Base-by-base conservation (phyloP, 2,329 filamentous ascomycete species). In the Scorias spongiosa region DNA sequence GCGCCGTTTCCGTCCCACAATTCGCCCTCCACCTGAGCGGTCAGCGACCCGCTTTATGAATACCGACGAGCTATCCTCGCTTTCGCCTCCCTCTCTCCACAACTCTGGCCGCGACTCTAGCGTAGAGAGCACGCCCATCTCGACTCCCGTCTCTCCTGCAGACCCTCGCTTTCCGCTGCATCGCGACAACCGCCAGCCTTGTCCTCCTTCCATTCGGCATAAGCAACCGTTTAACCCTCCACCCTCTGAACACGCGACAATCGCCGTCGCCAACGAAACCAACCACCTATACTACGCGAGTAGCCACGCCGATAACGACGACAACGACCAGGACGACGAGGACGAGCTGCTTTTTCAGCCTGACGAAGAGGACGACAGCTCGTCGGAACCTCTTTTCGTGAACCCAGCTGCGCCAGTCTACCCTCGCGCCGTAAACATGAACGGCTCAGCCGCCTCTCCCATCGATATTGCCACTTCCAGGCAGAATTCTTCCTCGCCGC, bases 381-480 rank as follows among this genome's bases (percentile, higher is more conserved):
- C 30, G 43, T 40, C 30, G 51, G 4, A 49, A 49, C 15, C 51
- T 57, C n/a, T 55, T 53, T 39, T 49, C 49, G 40, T 43, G 49
- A 15, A 49, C 15, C 40, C 47, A 43, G 52, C 52, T 34, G 42
- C 28, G 26, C 38, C 18, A 44, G 48, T 41, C 46, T 51, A 37
- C 40, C 42, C 37, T 41, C 47, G 17, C 11, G 11, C 11, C 41
- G 51, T 49, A 61, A 65, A 57, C 53, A 76, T 76, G 72, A 69
- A 69, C 48, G 66, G 66, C 50, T 59, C 66, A 44, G 5, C 3
- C 15, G 69, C 72, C 48, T 65, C 68, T 46, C 75, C 76, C 39
- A 75, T 80, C 59, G 72, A 79, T 58, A 78, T 80, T 55, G 64
- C 72, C 54, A 67, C 69, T 46, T 62, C 66, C 47, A 50, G 65